Evolutionary conservation across 1,284 basidiomycete genomes (phyloP).

Genomic region (Puccinia triticina): DNA sequence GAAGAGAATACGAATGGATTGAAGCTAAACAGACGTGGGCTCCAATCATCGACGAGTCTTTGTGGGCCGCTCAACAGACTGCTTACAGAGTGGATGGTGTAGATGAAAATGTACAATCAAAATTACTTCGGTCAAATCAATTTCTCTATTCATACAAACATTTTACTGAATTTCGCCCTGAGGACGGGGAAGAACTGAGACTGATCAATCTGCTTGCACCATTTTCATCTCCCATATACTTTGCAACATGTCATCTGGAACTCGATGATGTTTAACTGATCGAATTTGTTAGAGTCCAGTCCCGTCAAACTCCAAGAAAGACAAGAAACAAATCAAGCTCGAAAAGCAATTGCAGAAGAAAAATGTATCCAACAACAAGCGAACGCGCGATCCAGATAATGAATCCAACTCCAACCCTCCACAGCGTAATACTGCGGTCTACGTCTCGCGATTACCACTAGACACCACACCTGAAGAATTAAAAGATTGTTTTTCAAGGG

Average conservation of each 20-base stretch:
- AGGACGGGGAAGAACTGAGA: background rate
- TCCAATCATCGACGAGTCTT: conserved; percentile 81
- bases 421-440: conserved; percentile 79
- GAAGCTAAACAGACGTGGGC: conserved; percentile 74
- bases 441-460: conserved; percentile 79
- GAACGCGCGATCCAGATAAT: conserved; percentile 63
- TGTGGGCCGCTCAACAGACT: conserved; percentile 81
- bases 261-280: background rate
- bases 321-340: conserved; percentile 70
- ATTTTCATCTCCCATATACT: background rate
- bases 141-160: background rate
- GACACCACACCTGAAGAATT: conserved; percentile 78
- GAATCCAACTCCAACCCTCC: conserved; percentile 59
- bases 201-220: background rate
- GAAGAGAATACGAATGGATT: conserved; percentile 85
- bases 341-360: conserved; percentile 62
- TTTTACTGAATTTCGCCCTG: background rate
- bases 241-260: no score
- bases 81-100: conserved; percentile 87
- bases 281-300: conserved; percentile 51
- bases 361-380: conserved; percentile 62
- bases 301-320: conserved; percentile 62
- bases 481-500: conserved; percentile 79
- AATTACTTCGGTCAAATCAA: conserved; percentile 55
- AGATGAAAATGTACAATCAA: conserved; percentile 74